These are phyloP conservation scores for Aureobasidium sp. DNA, from an alignment of 2,329 filamentous ascomycete genomes.

Conservation along the genomic window DNA sequence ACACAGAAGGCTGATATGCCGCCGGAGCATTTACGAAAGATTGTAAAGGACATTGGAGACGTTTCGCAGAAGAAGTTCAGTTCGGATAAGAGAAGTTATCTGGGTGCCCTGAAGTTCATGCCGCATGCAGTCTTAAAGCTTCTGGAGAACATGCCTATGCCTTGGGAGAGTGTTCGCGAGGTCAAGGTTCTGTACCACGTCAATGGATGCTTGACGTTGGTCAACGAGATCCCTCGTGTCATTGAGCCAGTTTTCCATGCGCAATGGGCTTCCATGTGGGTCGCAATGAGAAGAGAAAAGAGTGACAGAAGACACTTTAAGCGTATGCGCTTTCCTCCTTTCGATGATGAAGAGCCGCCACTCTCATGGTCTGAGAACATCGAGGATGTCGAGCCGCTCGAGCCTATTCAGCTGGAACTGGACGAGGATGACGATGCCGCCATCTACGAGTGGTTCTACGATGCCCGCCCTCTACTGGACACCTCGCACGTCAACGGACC, in stretches of 20 bases:
- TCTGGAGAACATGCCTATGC: conserved; percentile 99
- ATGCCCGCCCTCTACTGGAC: conserved; percentile 82
- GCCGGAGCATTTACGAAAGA: conserved; percentile 95
- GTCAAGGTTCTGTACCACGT: conserved; percentile 98
- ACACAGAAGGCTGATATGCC: conserved; percentile 99
- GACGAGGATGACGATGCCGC: conserved; percentile 88
- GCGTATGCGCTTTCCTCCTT: conserved; percentile 96
- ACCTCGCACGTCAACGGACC: conserved; percentile 92
- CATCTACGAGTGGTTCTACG: conserved; percentile 96
- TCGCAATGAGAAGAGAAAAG: conserved; percentile 96
- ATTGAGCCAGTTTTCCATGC: conserved; percentile 98
- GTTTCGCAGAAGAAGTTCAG: conserved; percentile 99
- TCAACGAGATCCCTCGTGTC: conserved; percentile 93
- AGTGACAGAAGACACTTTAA: conserved; percentile 94
- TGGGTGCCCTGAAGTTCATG: conserved; percentile 98
- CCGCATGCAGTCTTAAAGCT: conserved; percentile 96
- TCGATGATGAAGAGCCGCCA: conserved; percentile 96
- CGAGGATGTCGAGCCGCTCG: conserved; percentile 92
- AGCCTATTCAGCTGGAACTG: conserved; percentile 97
- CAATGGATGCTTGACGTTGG: conserved; percentile 91
- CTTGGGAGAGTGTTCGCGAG: conserved; percentile 92
- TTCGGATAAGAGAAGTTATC: conserved; percentile 94
- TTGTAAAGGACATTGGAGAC: conserved; percentile 96
- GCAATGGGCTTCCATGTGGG: conserved; percentile 99
- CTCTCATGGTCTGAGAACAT: conserved; percentile 98